Conservation (phyloP, 139 green algal genomes). For the Pseudopediastrum boryanum region DNA sequence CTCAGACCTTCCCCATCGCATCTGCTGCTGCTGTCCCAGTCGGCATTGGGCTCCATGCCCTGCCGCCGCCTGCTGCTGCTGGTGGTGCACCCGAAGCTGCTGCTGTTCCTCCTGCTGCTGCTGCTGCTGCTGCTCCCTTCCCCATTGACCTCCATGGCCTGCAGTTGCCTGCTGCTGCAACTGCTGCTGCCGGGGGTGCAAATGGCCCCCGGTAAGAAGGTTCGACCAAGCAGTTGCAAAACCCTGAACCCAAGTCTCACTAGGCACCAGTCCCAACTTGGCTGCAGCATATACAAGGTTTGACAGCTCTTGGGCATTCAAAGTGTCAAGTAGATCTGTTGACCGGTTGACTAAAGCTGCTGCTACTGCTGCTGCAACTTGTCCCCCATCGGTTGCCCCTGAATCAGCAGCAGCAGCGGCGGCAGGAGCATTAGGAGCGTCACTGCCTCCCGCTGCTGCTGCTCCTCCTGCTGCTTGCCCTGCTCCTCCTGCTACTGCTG, state of each 20-base stretch:
- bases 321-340: slow-evolving; percentile 10
- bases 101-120: not conserved
- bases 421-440: no score
- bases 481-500: no score
- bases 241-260: not conserved
- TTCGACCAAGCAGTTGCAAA: slow-evolving; percentile 10
- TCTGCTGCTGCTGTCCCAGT: not conserved
- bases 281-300: slow-evolving; percentile 32
- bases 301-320: slow-evolving; percentile 19
- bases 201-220: no score
- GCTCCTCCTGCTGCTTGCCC: no score
- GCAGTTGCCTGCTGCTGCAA: slow-evolving; percentile 25
- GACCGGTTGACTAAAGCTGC: slow-evolving; percentile 3
- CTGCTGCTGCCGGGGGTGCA: slow-evolving; percentile 4
- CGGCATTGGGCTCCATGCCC: no score
- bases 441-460: no score
- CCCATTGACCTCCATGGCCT: not conserved
- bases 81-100: not conserved
- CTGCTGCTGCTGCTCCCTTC: slow-evolving; percentile 4
- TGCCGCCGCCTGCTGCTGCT: slow-evolving; percentile 19
- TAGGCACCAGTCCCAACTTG: slow-evolving; percentile 33
- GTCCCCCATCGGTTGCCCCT: no score
- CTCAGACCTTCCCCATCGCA: not conserved
- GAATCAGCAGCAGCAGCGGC: no score
- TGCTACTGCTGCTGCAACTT: no score